phyloP scores from a whole-genome alignment of 2,329 filamentous ascomycete genomes.

The Ceratocystis huliohia region DNA sequence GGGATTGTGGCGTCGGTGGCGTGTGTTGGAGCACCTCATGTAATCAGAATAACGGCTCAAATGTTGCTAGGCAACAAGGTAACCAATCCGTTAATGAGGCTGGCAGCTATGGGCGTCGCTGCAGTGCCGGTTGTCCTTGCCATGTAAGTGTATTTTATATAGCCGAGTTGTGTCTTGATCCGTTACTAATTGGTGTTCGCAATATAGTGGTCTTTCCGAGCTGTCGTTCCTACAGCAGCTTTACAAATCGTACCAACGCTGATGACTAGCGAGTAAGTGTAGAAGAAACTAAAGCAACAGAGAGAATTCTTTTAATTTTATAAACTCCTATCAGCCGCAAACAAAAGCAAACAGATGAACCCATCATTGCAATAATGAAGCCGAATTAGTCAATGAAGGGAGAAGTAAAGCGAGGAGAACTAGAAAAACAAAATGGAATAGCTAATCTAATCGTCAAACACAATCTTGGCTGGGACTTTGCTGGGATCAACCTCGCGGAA shows the following conservation, averaged over 20 bases:
- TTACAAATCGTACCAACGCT: neutral
- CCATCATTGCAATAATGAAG: conserved; percentile 3
- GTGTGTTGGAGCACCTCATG: conserved; percentile 34
- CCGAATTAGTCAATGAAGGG: neutral
- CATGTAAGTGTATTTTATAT: conserved; percentile 41
- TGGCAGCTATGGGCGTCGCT: conserved; percentile 38
- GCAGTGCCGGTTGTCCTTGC: conserved; percentile 42
- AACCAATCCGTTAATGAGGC: conserved; percentile 21
- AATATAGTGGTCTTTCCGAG: conserved; percentile 11
- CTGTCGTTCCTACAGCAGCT: conserved; percentile 16
- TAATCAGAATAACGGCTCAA: conserved; percentile 27
- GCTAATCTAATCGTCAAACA: conserved; percentile 43
- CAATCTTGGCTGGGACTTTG: conserved; percentile 82
- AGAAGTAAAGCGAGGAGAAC: conserved; percentile 10
- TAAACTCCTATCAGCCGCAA: conserved; percentile 7
- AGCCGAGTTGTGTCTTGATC: conserved; percentile 12
- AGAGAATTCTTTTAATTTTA: conserved; percentile 12
- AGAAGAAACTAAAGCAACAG: neutral
- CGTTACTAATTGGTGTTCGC: conserved; percentile 8
- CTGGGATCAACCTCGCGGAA: conserved; percentile 80
- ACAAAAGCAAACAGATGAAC: conserved; percentile 7
- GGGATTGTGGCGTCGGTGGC: conserved; percentile 32
- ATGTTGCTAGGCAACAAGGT: conserved; percentile 7
- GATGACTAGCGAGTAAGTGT: neutral
- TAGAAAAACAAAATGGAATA: conserved; percentile 4